A percentile compares a stretch with the other conserved stretches of the same genome.
Evolutionary conservation across 2,329 filamentous ascomycete genomes (phyloP).

Genomic region (Trichoderma breve): DNA sequence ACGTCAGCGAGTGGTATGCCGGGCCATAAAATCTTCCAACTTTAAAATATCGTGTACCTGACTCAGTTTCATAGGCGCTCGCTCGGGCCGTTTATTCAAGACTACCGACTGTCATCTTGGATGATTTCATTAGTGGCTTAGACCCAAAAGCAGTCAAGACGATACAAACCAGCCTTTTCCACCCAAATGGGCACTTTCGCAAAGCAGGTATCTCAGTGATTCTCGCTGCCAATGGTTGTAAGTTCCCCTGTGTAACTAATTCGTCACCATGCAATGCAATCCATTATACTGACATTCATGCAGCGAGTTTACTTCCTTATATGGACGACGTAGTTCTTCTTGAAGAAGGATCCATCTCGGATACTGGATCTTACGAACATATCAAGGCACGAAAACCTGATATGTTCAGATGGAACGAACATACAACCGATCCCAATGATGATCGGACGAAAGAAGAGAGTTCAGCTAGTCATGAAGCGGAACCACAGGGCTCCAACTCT

Average conservation of each 20-base stretch:
- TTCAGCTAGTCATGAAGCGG: not conserved
- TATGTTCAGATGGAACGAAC: not conserved
- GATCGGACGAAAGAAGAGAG: not conserved
- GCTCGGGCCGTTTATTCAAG: not conserved
- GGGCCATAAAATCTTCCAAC: not conserved
- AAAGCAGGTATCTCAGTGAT: not conserved
- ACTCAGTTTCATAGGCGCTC: not conserved
- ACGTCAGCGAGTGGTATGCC: not conserved
- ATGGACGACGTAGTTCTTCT: not conserved
- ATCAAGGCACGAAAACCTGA: not conserved
- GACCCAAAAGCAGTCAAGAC: not conserved
- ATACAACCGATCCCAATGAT: not conserved
- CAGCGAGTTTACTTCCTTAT: not conserved
- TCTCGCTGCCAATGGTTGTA: not conserved
- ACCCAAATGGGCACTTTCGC: not conserved
- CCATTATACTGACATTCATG: not conserved
- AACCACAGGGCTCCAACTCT: not conserved
- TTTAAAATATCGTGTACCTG: not conserved
- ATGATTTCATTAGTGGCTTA: not conserved
- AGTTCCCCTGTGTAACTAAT: not conserved
- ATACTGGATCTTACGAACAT: not conserved
- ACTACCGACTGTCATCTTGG: not conserved
- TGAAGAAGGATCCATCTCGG: not conserved
- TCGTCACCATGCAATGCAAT: not conserved
- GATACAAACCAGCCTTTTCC: not conserved